Evolutionary conservation across 306 rosid genomes (phyloP).

Genomic region (Mucuna pruriens): DNA sequence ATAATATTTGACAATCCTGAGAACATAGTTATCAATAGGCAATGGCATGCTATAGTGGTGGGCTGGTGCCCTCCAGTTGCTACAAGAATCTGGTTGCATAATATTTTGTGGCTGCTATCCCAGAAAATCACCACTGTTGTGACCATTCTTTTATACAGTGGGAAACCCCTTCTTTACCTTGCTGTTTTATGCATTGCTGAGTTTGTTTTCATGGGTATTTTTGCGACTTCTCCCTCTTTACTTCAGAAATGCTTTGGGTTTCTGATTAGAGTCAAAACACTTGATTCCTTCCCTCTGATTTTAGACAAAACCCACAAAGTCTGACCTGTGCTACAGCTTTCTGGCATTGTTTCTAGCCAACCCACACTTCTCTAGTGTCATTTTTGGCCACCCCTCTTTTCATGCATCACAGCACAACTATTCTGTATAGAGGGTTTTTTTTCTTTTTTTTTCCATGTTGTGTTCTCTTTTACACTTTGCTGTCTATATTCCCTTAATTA

Average conservation of each 20-base stretch:
- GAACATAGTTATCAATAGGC: neutral
- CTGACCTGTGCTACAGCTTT: neutral
- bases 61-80: neutral
- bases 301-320: neutral
- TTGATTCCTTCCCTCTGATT: neutral
- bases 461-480: neutral
- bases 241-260: neutral
- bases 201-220: neutral
- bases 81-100: neutral
- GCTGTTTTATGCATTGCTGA: neutral
- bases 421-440: neutral
- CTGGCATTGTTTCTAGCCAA: neutral
- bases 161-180: neutral
- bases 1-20: constrained; percentile 9
- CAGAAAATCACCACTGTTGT: neutral
- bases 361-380: neutral
- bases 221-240: neutral
- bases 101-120: neutral
- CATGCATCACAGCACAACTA: neutral
- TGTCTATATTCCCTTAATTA: neutral
- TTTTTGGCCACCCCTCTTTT: neutral
- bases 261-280: neutral
- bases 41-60: neutral
- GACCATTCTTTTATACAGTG: neutral
- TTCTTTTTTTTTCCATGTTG: neutral